Evolutionary conservation across 2,329 filamentous ascomycete genomes (phyloP), one percentile per base, ranked within the genome.

Genomic region (Diplocarpon rosae): DNA sequence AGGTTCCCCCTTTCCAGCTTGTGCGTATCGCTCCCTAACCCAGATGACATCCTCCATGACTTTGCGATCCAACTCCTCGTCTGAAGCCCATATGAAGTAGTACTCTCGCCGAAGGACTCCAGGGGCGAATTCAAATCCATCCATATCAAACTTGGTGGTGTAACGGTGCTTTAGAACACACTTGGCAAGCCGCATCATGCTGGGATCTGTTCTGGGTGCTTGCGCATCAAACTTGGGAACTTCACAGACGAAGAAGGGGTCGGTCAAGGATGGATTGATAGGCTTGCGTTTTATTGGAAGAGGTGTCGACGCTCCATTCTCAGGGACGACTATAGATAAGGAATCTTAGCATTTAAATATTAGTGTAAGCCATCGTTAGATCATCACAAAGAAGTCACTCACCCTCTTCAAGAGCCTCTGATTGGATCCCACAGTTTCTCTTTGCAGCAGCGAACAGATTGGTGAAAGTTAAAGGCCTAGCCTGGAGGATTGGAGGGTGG

Each of bases 31-130:
- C 27, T 45, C 41, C 11, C 50, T 28, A 2, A 52, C 48, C 48
- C 48, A 52, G 16, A 52, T 30, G 17, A 52, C 45, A 13, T 52
- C 50, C 35, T 48, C 42, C 24, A 49, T 16, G 5, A 52, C 50
- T 29, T 47, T 48, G 10, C 43, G 14, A 17, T 52, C 48, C 43
- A 52, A 36, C 29, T 48, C 43, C 15, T 41, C 43, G 9, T 29
- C 35, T 8, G 39, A 28, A 10, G 37, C 46, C 48, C 50, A 52
- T 5, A 46, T 37, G 35, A 47, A 50, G 9, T 48, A 37, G 13
- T 50, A 52, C 2, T 41, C 45, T 10, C 27, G 24, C 12, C 28
- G 20, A 7, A n/a, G 35, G 6, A 32, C 11, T 32, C 41, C 20
- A 15, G 14, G 13, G 15, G 41, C 36, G 14, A 31, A 27, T 28